Base-by-base conservation (phyloP, 306 rosid species). In the Dryas drummondii region DNA sequence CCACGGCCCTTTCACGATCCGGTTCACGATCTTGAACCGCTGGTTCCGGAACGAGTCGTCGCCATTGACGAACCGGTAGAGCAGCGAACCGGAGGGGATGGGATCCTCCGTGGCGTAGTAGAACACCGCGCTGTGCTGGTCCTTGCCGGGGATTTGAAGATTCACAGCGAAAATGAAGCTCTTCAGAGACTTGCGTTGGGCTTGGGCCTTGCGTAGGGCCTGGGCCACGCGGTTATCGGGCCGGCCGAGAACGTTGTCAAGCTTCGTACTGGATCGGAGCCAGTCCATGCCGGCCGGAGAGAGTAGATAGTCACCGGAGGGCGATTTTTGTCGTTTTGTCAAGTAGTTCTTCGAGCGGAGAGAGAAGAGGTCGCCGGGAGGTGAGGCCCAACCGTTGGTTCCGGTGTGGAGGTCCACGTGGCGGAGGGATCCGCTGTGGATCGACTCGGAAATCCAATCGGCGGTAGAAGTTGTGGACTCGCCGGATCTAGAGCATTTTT, bases 1-100 rank as follows among this genome's bases (percentile, higher is more conserved):
- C 98, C 98, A 93, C 54, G 98, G 97, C 1, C 98, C 98, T 58
- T 93, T 93, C 67, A 87, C 98, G 86, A 93, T 93, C 81, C 96
- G 89, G 83, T 89, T 93, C 85, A 93, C 97, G 66, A 93, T 65
- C 81, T 93, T 93, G 81, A 93, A 80, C 88, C 98, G 91, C 75
- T 91, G 96, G 61, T 93, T 93, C 49, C 97, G 50, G 76, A 88
- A 93, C 2, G 79, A 17, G 50, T 93, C 96, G 63, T 93, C 96
- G 2, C 97, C 97, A 22, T 88, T 85, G 64, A 93, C 72, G 82
- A 93, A 93, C 77, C 91, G 94, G 26, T 81, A 53, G 0, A 93
- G 80, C 1, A 93, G 91, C 7, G 98, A 89, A 13, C 96, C 90
- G 61, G 88, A 0, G 0, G 80, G 90, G 52, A 93, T 77, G 9